Percentiles rank a stretch among this genome's conserved stretches.
Evolutionary conservation across 1,284 basidiomycete genomes (phyloP).

Genomic region (Apiotrichum veenhuisii): DNA sequence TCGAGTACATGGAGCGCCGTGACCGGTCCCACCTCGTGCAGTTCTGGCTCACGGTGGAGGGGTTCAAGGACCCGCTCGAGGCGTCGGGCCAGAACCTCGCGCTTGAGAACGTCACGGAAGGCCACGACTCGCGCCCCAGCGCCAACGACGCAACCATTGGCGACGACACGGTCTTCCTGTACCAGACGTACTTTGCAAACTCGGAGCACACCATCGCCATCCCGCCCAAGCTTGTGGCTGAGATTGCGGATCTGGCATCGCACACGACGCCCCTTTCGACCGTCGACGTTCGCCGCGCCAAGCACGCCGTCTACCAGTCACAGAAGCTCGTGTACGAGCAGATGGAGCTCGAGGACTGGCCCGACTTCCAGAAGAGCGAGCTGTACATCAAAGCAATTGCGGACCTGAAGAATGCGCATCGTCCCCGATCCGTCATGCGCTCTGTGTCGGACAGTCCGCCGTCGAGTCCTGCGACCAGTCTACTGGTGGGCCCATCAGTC

Average conservation of each 20-base stretch:
- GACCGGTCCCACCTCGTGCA: conserved; percentile 80
- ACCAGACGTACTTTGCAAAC: conserved; percentile 71
- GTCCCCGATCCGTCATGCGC: neutral
- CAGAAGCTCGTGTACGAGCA: conserved; percentile 79
- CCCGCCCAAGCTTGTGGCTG: conserved; percentile 14
- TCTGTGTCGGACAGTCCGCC: conserved; percentile 1
- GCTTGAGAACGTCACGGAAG: conserved; percentile 7
- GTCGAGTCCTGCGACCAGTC: neutral
- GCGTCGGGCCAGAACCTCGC: conserved; percentile 57
- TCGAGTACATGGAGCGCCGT: conserved; percentile 95
- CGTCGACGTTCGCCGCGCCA: conserved; percentile 39
- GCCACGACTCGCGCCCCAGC: neutral
- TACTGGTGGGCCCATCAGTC: neutral
- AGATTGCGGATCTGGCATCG: conserved; percentile 23
- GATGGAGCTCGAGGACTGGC: conserved; percentile 90
- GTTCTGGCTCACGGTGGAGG: conserved; percentile 95
- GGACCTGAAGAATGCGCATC: conserved; percentile 54
- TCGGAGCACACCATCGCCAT: conserved; percentile 22
- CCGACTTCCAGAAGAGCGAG: conserved; percentile 78
- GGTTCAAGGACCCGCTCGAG: conserved; percentile 94
- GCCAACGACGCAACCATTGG: conserved; percentile 20
- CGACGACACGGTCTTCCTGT: conserved; percentile 82
- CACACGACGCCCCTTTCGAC: conserved; percentile 3
- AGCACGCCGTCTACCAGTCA: conserved; percentile 62
- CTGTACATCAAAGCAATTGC: conserved; percentile 83